Conservation (phyloP, 495 filamentous ascomycete species). For the Massariosphaeria phaeospora region DNA sequence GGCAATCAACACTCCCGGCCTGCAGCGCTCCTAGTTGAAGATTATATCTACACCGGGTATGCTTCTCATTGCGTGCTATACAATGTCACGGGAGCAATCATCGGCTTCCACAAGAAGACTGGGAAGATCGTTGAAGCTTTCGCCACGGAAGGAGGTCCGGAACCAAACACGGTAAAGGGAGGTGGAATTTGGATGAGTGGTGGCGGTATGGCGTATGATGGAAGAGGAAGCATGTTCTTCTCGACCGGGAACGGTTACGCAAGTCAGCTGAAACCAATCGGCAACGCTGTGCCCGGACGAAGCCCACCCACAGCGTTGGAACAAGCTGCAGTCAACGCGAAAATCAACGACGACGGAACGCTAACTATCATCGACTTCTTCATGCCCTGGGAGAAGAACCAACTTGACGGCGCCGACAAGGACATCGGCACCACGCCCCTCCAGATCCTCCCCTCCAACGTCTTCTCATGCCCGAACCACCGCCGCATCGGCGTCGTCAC, state of each 20-base stretch:
- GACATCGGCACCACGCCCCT: slow-evolving; percentile 45
- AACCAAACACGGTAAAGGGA: slow-evolving; percentile 33
- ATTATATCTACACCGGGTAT: slow-evolving; percentile 45
- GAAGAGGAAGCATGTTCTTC: slow-evolving; percentile 42
- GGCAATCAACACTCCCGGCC: slow-evolving; percentile 46
- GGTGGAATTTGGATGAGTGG: slow-evolving; percentile 42
- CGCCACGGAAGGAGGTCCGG: slow-evolving; percentile 41
- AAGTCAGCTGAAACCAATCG: slow-evolving; percentile 37
- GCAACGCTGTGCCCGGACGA: slow-evolving; percentile 40
- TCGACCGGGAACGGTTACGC: slow-evolving; percentile 47
- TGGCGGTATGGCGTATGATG: slow-evolving; percentile 42
- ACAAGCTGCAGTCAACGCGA: slow-evolving; percentile 44
- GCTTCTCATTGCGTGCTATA: slow-evolving; percentile 48
- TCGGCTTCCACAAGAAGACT: slow-evolving; percentile 45
- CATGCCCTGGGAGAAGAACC: slow-evolving; percentile 42
- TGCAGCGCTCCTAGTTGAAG: slow-evolving; percentile 41
- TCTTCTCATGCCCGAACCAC: slow-evolving; percentile 42
- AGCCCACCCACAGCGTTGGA: slow-evolving; percentile 43
- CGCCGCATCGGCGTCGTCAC: slow-evolving; percentile 41
- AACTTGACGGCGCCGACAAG: slow-evolving; percentile 45
- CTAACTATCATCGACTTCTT: slow-evolving; percentile 43
- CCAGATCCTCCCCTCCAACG: slow-evolving; percentile 38
- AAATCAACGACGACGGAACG: slow-evolving; percentile 41
- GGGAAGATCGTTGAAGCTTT: slow-evolving; percentile 42
- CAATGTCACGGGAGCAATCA: slow-evolving; percentile 48